Percentiles rank a stretch among this genome's conserved stretches.
phyloP scores from a whole-genome alignment of 192 early-diverging fungal species.

The Rhizophagus sp. region DNA sequence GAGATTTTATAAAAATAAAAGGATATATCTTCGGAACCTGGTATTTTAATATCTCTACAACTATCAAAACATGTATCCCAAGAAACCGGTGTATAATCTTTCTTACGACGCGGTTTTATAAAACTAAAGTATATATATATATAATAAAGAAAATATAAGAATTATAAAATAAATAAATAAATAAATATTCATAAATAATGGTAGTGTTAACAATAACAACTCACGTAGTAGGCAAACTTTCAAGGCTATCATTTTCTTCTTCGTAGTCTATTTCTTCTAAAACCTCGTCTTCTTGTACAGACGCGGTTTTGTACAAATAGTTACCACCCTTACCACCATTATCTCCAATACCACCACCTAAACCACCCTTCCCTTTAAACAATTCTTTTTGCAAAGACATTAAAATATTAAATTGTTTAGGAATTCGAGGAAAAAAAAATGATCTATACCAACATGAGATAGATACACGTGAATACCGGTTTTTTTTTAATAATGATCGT shows the following conservation, averaged over 20 bases:
- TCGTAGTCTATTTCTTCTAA: too few relatives aligned
- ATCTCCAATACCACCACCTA: too few relatives aligned
- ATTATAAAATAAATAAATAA: too few relatives aligned
- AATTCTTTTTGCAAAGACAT: not conserved
- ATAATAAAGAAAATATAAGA: not conserved
- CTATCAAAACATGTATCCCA: constrained; percentile 23
- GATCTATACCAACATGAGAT: too few relatives aligned
- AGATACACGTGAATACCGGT: too few relatives aligned
- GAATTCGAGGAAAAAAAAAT: too few relatives aligned
- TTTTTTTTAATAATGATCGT: too few relatives aligned
- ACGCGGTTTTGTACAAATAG: not conserved
- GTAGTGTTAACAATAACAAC: not conserved
- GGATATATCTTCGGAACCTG: constrained; percentile 31
- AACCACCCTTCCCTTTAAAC: not conserved
- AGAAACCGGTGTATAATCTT: constrained; percentile 4
- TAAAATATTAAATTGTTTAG: too few relatives aligned
- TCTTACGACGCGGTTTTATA: not conserved
- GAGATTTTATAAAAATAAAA: not conserved
- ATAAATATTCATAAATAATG: not conserved
- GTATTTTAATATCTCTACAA: constrained; percentile 22
- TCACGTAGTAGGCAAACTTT: not conserved
- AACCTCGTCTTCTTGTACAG: too few relatives aligned
- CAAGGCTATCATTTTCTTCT: not conserved
- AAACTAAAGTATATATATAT: not conserved
- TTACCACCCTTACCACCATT: not conserved